These are phyloP conservation scores for Acrasis kona DNA, from an alignment of 78 protist genomes.

Conservation along the genomic window DNA sequence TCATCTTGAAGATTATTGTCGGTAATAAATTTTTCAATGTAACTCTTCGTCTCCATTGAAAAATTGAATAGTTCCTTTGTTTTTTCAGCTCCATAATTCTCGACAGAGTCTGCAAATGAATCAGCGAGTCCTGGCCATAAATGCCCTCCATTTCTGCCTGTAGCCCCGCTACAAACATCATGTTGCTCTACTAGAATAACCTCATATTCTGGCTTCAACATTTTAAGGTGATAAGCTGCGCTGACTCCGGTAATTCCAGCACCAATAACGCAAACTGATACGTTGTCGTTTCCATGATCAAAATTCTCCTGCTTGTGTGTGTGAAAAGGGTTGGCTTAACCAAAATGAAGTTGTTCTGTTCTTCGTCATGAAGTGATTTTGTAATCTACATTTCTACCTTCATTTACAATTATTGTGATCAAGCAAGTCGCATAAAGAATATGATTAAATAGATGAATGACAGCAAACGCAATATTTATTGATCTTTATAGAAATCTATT, in stretches of 20 bases:
- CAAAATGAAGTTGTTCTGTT: not conserved
- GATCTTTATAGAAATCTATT: too few species aligned
- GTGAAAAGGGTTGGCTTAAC: not conserved
- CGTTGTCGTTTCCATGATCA: not conserved
- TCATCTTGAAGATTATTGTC: too few species aligned
- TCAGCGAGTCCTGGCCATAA: not conserved
- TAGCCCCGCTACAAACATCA: not conserved
- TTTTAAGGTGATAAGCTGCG: not conserved
- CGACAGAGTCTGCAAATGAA: too few species aligned
- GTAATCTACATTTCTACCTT: too few species aligned
- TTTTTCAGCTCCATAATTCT: too few species aligned
- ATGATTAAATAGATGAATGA: too few species aligned
- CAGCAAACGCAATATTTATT: too few species aligned
- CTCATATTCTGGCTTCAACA: not conserved
- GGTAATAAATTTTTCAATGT: not conserved
- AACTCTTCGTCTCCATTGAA: not conserved
- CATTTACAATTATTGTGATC: too few species aligned
- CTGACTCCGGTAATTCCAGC: not conserved
- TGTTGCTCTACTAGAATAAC: not conserved
- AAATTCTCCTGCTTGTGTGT: not conserved
- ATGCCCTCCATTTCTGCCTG: not conserved
- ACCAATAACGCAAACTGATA: not conserved
- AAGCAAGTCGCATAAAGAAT: too few species aligned
- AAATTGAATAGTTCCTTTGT: not conserved
- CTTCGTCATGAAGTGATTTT: too few species aligned